These are phyloP conservation scores for Fusarium nurragi DNA, from an alignment of 2,329 filamentous ascomycete genomes.

Conservation along the genomic window DNA sequence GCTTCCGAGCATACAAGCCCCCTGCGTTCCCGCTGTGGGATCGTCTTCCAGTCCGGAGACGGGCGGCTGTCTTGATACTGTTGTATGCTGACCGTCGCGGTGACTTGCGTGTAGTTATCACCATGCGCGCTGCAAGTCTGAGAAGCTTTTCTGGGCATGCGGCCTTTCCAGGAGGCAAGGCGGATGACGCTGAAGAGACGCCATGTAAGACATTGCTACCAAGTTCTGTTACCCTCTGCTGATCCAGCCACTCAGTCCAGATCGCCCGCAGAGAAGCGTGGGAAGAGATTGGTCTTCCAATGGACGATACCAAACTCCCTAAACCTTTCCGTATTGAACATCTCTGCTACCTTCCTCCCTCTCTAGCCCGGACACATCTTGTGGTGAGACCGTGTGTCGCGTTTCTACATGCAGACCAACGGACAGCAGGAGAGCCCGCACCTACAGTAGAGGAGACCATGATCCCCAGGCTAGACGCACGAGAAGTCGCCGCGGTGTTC, in stretches of 20 bases:
- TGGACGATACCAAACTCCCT: conserved; percentile 74
- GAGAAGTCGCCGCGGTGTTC: conserved; percentile 94
- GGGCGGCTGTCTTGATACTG: conserved; percentile 87
- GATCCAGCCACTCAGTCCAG: conserved; percentile 63
- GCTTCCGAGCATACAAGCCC: conserved; percentile 68
- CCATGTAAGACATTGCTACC: conserved; percentile 58
- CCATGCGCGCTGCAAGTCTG: conserved; percentile 71
- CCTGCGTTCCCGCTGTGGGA: conserved; percentile 71
- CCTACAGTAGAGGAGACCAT: conserved; percentile 72
- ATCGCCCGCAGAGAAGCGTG: conserved; percentile 89
- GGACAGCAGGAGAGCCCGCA: conserved; percentile 43
- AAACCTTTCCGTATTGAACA: conserved; percentile 85
- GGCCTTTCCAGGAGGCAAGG: conserved; percentile 84
- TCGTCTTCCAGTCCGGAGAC: conserved; percentile 68
- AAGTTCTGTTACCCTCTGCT: neutral
- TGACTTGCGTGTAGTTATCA: conserved; percentile 77
- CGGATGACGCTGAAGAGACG: conserved; percentile 66
- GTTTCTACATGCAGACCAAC: conserved; percentile 73
- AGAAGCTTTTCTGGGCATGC: conserved; percentile 84
- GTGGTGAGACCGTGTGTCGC: conserved; percentile 81
- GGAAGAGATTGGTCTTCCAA: conserved; percentile 91
- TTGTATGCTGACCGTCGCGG: conserved; percentile 86
- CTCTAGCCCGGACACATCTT: conserved; percentile 76
- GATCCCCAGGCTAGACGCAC: conserved; percentile 84
- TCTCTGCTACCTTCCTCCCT: conserved; percentile 83